Percentiles rank a stretch among this genome's conserved stretches.
Conservation (phyloP, 164 flowering plant species). For the Vitis vinifera region ASM3070453v1 NC_081822.1:8194001-8194500, state of each 20-base stretch:
- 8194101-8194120: slow-evolving; percentile 9
- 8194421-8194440: not conserved
- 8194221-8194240: not conserved
- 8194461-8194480: slow-evolving; percentile 14
- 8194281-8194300: too few species aligned
- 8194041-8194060: slow-evolving; percentile 1
- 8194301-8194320: slow-evolving; percentile 18
- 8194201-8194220: slow-evolving; percentile 2
- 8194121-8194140: slow-evolving; percentile 10
- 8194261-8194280: slow-evolving; percentile 15
- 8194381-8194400: slow-evolving; percentile 13
- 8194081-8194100: slow-evolving; percentile 13
- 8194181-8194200: not conserved
- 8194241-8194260: not conserved
- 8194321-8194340: slow-evolving; percentile 20
- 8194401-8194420: slow-evolving; percentile 17
- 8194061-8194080: not conserved
- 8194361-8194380: slow-evolving; percentile 24
- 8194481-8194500: not conserved
- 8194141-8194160: slow-evolving; percentile 11
- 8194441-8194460: slow-evolving; percentile 31
- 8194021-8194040: slow-evolving; percentile 2
- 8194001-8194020: slow-evolving; percentile 25
- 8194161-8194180: not conserved
- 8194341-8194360: not conserved